Base-by-base conservation (phyloP, 306 rosid genomes). In the Lablab purpureus region DNA sequence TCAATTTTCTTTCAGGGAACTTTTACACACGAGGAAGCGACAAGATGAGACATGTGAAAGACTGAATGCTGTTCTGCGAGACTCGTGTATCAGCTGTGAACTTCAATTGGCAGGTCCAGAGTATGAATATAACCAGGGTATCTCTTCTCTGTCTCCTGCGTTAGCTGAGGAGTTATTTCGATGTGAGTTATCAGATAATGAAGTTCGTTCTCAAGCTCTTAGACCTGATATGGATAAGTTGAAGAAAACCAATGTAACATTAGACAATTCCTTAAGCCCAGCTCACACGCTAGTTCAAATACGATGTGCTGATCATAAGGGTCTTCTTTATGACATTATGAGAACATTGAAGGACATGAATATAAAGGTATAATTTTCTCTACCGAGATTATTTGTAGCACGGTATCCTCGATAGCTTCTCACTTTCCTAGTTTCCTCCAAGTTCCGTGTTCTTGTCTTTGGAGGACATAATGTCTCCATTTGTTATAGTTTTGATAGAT, bases 261-360 rank as follows among this genome's bases (percentile, higher is more conserved):
- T 92, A 22, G 97, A 92, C 84, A 92, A 89, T 85, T 85, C 88
- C 36, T 46, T 92, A 78, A 90, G 97, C 81, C 96, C 91, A 1
- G 89, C 86, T 65, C 97, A 93, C 74, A 89, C 96, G 10, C 84
- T 90, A 45, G 84, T 91, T 76, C 96, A 93, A 78, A 88, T 93
- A 74, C 79, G 59, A 74, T 86, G 89, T 70, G 88, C 84, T 71
- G 92, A 89, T 88, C 91, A 89, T 80, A 93, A 93, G 75, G 96
- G 97, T 62, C 91, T 90, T 71, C 73, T 90, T 12, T 89, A 93
- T 72, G 97, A 90, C 77, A 84, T 85, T 51, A 76, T 90, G 97
- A 88, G 97, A 82, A 87, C 94, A 63, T 77, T 93, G 74, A 93
- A 93, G 77, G 97, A 93, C 82, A 69, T 74, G 87, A 88, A 81